A percentile compares a stretch with the other conserved stretches of the same genome.
These are phyloP conservation scores for Fistulifera solaris DNA, from an alignment of 108 stramenopile genomes.

Conservation along the genomic window DNA sequence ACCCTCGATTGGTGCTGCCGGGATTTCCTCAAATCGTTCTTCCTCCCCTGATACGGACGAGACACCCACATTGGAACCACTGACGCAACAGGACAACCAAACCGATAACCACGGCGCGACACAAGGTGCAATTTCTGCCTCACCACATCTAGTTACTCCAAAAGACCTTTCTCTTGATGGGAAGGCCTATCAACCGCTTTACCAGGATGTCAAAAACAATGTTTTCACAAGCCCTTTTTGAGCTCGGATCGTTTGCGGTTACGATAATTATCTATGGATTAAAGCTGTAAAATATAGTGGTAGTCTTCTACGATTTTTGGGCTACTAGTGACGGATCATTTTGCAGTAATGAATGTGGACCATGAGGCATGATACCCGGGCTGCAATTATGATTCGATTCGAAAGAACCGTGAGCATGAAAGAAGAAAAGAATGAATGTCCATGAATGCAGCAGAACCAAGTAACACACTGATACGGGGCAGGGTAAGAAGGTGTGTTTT, in stretches of 20 bases:
- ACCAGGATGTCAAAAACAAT: background rate
- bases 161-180: no score
- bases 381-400: conserved; percentile 23
- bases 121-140: no score
- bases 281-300: background rate
- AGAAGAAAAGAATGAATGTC: conserved; percentile 74
- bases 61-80: no score
- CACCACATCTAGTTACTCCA: no score
- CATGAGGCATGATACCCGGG: conserved; percentile 10
- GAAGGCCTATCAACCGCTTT: no score
- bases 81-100: no score
- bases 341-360: conserved; percentile 36
- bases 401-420: conserved; percentile 76
- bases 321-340: conserved; percentile 9
- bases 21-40: no score
- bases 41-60: no score
- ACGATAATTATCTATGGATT: background rate
- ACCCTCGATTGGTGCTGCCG: no score
- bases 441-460: conserved; percentile 62
- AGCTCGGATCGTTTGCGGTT: background rate
- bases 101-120: no score
- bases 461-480: conserved; percentile 30
- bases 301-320: no score
- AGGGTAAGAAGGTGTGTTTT: no score
- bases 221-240: background rate